Percentiles rank a stretch among this genome's conserved stretches.
Evolutionary conservation across 2,329 filamentous ascomycete species (phyloP).

Genomic region (Hypoxylon sp.): DNA sequence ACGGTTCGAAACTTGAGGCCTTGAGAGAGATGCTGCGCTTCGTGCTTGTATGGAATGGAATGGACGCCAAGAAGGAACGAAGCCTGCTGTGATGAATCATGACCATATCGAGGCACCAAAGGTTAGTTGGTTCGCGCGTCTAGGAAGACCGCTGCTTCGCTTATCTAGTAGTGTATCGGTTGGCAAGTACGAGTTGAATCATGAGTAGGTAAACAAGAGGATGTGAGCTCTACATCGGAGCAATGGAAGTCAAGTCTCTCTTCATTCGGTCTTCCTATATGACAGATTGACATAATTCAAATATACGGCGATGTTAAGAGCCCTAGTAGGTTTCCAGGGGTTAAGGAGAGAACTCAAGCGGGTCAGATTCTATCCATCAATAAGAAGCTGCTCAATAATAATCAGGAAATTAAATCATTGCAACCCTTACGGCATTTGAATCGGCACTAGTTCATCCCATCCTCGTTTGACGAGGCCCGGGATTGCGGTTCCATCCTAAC

Average conservation of each 20-base stretch:
- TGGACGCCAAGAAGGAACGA: neutral
- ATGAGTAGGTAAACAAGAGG: neutral
- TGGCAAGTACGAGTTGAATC: too few relatives aligned
- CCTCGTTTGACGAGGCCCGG: constrained; percentile 3
- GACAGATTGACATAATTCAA: neutral
- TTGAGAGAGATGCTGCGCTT: neutral
- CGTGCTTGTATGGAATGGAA: neutral
- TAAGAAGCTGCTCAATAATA: neutral
- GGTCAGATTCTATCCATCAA: neutral
- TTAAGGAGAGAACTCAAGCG: neutral
- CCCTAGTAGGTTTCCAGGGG: neutral
- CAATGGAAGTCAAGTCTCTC: neutral
- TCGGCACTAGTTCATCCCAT: constrained; percentile 14
- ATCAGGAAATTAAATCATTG: constrained; percentile 3
- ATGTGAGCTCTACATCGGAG: neutral
- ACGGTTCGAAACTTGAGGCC: neutral
- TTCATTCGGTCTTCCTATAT: neutral
- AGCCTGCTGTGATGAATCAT: neutral
- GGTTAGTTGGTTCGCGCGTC: neutral
- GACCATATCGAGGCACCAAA: neutral
- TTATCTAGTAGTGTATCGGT: too few relatives aligned
- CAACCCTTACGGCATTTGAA: constrained; percentile 12
- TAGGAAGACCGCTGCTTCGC: neutral
- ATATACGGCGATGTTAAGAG: neutral
- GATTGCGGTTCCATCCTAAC: constrained; percentile 19